Base-by-base conservation (phyloP, 306 rosid species). In the Cicer yamashitae region DNA sequence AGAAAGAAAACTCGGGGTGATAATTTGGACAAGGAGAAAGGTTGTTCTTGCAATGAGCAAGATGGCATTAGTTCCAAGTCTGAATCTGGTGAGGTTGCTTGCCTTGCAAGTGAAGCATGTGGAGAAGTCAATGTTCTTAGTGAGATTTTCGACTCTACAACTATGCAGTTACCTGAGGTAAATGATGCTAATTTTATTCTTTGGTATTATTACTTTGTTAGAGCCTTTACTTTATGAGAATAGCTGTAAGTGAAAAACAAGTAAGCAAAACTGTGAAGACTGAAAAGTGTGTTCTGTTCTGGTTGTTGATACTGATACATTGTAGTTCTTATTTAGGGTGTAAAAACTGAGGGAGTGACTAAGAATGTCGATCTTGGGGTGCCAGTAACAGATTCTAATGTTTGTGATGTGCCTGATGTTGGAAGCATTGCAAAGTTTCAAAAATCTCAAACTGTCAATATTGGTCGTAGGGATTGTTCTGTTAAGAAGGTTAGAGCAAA, bases 101-200 rank as follows among this genome's bases (percentile, higher is more conserved):
- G 70, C 82, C 81, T 75, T 83, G 58, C 82, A n/a, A 74, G 77
- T 17, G 82, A 75, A 71, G 89, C 53, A 79, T 41, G 77, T 74
- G 71, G 61, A 38, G 51, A 75, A 50, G 78, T 85, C 45, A 82
- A 18, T 70, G 87, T 87, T 68, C 85, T 43, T 58, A 61, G 71
- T n/a, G 56, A 37, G 62, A 63, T 80, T 51, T 67, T 80, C 53
- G 84, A 69, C 17, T 22, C 86, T 71, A 70, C 76, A 67, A 65
- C 81, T 53, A 82, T 76, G 79, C 80, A 79, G 67, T 74, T 39
- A 51, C 86, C 84, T 20, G 67, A 84, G 97, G 98, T 93, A 62
- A 67, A 61, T 22, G 18, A 22, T 46, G 57, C 30, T 62, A 46
- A 62, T 37, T 65, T 65, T 17, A 17, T 73, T 66, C 70, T 30